Percentiles rank a stretch among this genome's conserved stretches.
Conservation (phyloP, 140 eudicot genomes). For the Erigeron philadelphicus region DNA sequence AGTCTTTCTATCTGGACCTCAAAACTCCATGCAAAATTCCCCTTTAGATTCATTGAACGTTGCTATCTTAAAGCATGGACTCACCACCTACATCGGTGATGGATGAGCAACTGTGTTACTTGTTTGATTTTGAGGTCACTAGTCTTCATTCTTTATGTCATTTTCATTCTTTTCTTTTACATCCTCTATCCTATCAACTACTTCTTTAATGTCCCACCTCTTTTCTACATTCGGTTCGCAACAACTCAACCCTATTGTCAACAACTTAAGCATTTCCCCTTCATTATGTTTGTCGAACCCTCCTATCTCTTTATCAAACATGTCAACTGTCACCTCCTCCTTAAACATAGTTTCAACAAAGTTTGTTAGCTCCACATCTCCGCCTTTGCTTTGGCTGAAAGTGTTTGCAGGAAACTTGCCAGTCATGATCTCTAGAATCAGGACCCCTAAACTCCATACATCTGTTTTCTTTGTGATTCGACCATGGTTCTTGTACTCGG, state of each 20-base stretch:
- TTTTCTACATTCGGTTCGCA: constrained; percentile 56
- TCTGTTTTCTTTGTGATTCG: constrained; percentile 82
- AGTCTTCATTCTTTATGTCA: constrained; percentile 17
- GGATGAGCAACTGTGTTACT: not conserved
- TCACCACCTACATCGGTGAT: constrained; percentile 6
- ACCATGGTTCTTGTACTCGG: constrained; percentile 53
- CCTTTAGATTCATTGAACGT: constrained; percentile 13
- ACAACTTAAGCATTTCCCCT: constrained; percentile 61
- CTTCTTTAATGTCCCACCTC: constrained; percentile 72
- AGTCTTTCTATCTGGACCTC: constrained; percentile 4
- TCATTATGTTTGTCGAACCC: constrained; percentile 28
- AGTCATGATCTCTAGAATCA: constrained; percentile 56
- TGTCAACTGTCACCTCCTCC: constrained; percentile 30
- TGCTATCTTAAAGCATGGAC: constrained; percentile 3
- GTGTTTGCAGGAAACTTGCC: constrained; percentile 59
- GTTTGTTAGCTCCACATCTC: constrained; percentile 39
- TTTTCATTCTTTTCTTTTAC: constrained; percentile 41
- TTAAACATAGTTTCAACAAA: constrained; percentile 43
- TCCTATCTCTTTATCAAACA: constrained; percentile 63
- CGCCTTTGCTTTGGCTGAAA: constrained; percentile 49
- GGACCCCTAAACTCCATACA: constrained; percentile 62
- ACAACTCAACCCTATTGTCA: constrained; percentile 65
- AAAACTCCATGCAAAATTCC: constrained; percentile 14
- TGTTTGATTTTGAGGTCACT: not conserved
- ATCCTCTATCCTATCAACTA: constrained; percentile 49